A percentile compares a stretch with the other conserved stretches of the same genome.
These are phyloP conservation scores for Limonium bicolor DNA, from an alignment of 148 eudicot genomes.

Conservation along the genomic window DNA sequence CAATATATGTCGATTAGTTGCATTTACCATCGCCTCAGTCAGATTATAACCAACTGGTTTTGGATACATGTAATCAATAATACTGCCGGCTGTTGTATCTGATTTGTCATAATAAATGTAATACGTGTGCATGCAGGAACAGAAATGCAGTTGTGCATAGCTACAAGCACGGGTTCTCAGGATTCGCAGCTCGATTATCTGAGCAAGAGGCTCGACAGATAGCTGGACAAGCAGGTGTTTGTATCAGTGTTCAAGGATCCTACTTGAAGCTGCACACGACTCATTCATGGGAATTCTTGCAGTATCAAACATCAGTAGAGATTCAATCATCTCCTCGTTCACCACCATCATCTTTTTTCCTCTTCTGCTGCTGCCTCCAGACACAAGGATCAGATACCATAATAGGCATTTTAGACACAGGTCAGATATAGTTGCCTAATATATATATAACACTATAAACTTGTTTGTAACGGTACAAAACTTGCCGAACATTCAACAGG, in stretches of 20 bases:
- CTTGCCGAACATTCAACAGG: slow-evolving; percentile 17
- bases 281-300: slow-evolving; percentile 60
- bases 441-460: no score
- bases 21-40: no score
- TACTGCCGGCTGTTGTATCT: no score
- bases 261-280: slow-evolving; percentile 50
- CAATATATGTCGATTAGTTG: no score
- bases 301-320: slow-evolving; percentile 20
- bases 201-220: slow-evolving; percentile 34
- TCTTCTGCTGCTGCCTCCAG: slow-evolving; percentile 3
- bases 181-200: slow-evolving; percentile 48
- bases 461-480: no score
- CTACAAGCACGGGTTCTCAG: slow-evolving; percentile 47
- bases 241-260: slow-evolving; percentile 71
- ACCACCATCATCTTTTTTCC: not conserved
- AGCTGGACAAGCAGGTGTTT: slow-evolving; percentile 32
- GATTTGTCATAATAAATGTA: no score
- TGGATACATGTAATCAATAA: no score
- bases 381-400: slow-evolving; percentile 32
- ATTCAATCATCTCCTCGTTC: slow-evolving; percentile 11
- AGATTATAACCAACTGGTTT: no score
- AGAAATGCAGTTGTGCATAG: slow-evolving; percentile 28
- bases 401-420: slow-evolving; percentile 65
- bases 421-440: slow-evolving; percentile 10
- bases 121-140: no score